These are phyloP conservation scores for Thyridium curvatum DNA, from an alignment of 2,329 filamentous ascomycete genomes.

Conservation along the genomic window DNA sequence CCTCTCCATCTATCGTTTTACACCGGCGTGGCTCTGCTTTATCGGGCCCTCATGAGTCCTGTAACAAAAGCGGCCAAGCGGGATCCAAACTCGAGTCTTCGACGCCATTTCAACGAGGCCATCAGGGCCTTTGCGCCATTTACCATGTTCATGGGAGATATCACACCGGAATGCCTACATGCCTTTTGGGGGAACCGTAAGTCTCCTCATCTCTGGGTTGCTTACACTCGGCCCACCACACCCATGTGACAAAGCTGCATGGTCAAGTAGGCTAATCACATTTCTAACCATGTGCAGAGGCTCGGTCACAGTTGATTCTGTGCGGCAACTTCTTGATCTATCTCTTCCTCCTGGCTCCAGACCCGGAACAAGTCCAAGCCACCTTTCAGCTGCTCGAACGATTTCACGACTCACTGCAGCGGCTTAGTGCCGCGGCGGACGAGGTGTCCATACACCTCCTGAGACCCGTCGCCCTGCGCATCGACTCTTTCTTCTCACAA, in stretches of 20 bases:
- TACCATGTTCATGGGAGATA: conserved; percentile 26
- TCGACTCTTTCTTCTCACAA: conserved; percentile 33
- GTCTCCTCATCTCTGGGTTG: conserved; percentile 11
- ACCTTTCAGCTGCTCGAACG: conserved; percentile 27
- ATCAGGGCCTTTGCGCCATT: conserved; percentile 29
- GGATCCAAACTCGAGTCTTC: conserved; percentile 25
- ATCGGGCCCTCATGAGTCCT: conserved; percentile 37
- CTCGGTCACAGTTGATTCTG: conserved; percentile 36
- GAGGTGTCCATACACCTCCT: conserved; percentile 22
- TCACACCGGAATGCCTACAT: conserved; percentile 26
- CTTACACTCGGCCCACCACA: too few species aligned
- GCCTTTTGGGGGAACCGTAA: conserved; percentile 38
- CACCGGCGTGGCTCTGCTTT: conserved; percentile 32
- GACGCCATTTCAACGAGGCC: conserved; percentile 25
- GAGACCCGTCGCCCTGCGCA: conserved; percentile 26
- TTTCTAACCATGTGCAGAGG: conserved; percentile 14
- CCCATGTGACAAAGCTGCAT: too few species aligned
- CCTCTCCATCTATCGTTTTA: conserved; percentile 36
- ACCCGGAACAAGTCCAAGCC: conserved; percentile 21
- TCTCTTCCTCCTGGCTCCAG: conserved; percentile 35
- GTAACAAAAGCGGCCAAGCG: conserved; percentile 32
- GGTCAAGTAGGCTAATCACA: not conserved
- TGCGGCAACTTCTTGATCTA: conserved; percentile 43
- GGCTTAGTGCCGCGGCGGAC: conserved; percentile 22
- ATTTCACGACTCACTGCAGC: conserved; percentile 29